A percentile compares a stretch with the other conserved stretches of the same genome.
Conservation (phyloP, 176 grass and related monocot genomes). For the Carex parvula region DNA sequence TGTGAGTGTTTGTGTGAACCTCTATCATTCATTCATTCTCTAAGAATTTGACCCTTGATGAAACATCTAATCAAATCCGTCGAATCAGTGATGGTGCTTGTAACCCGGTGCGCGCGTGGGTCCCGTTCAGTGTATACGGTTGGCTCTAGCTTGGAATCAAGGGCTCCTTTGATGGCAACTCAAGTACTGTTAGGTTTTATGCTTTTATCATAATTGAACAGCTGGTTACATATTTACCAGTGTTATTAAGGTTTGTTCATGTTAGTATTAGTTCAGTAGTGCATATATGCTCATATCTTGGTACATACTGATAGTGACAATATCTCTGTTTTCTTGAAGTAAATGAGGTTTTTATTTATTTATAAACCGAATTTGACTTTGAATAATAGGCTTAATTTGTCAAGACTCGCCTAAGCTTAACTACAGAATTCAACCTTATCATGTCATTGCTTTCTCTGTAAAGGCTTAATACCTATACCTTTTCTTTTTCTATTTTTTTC, state of each 20-base stretch:
- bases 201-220: not conserved
- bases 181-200: not conserved
- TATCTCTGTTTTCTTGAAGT: not conserved
- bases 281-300: not conserved
- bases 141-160: constrained; percentile 12
- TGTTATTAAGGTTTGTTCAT: not conserved
- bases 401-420: not conserved
- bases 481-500: not conserved
- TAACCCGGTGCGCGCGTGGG: not conserved
- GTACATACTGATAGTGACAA: not conserved
- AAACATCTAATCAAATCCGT: constrained; percentile 34
- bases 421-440: not conserved
- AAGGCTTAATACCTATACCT: not conserved
- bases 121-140: not conserved
- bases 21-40: constrained; percentile 23
- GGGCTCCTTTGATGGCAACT: constrained; percentile 9
- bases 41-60: constrained; percentile 29
- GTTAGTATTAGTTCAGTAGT: not conserved
- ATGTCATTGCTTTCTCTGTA: constrained; percentile 12
- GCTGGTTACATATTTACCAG: not conserved
- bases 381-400: not conserved
- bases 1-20: constrained; percentile 5
- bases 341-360: not conserved
- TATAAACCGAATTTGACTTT: constrained; percentile 1
- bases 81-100: constrained; percentile 16